phyloP scores from a whole-genome alignment of 257 asterid genomes.

The Przewalskia tangutica region DNA sequence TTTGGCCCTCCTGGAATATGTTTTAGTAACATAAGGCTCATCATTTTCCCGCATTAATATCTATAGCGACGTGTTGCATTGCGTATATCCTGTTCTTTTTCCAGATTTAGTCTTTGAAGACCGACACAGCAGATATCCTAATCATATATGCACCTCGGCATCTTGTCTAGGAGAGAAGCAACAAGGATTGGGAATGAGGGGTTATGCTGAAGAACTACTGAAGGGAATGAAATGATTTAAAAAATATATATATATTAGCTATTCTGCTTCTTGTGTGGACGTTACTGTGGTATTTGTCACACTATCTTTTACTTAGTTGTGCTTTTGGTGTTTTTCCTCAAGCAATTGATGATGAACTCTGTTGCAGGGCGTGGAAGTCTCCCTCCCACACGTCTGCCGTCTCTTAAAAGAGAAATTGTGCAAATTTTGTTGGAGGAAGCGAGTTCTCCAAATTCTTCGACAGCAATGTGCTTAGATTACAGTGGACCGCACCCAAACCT shows the following conservation, averaged over 20 bases:
- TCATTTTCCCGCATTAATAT: not conserved
- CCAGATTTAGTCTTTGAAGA: not conserved
- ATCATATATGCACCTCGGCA: too few relatives aligned
- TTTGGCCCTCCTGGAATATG: too few relatives aligned
- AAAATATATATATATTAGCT: not conserved
- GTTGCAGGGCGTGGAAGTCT: conserved; percentile 80
- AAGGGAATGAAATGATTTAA: not conserved
- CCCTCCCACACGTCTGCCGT: conserved; percentile 50
- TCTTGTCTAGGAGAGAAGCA: not conserved
- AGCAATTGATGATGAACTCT: not conserved
- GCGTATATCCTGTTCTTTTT: not conserved
- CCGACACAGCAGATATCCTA: not conserved
- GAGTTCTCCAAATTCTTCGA: conserved; percentile 43
- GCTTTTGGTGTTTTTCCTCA: not conserved
- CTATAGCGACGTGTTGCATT: not conserved
- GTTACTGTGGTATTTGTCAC: not conserved
- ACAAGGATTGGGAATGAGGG: not conserved
- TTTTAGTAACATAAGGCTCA: too few relatives aligned
- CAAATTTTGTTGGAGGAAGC: conserved; percentile 67
- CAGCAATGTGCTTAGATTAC: conserved; percentile 27
- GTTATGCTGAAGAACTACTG: not conserved
- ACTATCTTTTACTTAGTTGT: not conserved
- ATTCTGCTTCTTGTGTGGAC: not conserved
- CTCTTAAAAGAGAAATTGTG: conserved; percentile 67
- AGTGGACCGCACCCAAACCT: conserved; percentile 41